A percentile compares a stretch with the other conserved stretches of the same genome.
Evolutionary conservation across 305 asterid genomes (phyloP).

Genomic region (Rubia tinctorum): DNA sequence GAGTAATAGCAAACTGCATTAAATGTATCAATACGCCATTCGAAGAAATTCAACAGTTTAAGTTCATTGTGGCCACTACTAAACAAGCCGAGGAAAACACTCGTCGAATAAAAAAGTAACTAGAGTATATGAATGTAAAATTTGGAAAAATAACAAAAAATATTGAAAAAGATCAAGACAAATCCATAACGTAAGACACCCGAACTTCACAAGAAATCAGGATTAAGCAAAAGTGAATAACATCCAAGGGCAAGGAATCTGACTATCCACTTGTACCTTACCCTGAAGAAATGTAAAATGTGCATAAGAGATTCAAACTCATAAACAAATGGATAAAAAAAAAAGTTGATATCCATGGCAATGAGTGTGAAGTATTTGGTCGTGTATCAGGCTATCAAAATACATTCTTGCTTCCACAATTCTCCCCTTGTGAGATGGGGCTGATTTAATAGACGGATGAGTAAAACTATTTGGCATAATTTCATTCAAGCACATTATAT

Average conservation of each 20-base stretch:
- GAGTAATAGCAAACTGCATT: constrained; percentile 85
- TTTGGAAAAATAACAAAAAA: not conserved
- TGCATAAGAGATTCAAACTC: constrained; percentile 28
- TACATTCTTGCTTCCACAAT: too few species aligned
- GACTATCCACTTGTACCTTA: constrained; percentile 83
- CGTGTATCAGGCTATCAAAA: too few species aligned
- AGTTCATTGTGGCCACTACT: not conserved
- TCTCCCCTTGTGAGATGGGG: constrained; percentile 37
- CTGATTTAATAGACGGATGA: constrained; percentile 47
- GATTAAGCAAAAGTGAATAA: constrained; percentile 71
- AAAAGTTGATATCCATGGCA: too few species aligned
- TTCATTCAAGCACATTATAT: constrained; percentile 42
- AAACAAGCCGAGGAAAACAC: not conserved
- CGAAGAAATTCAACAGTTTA: not conserved
- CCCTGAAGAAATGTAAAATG: constrained; percentile 56
- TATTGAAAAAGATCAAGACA: not conserved
- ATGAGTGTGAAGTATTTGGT: too few species aligned
- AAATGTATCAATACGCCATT: constrained; percentile 15
- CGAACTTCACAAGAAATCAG: constrained; percentile 94
- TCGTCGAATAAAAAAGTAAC: too few species aligned
- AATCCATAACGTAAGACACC: not conserved
- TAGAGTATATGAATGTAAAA: not conserved
- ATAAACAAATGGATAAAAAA: not conserved
- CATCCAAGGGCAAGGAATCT: constrained; percentile 91
- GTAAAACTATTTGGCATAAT: constrained; percentile 34